phyloP scores from a whole-genome alignment of 179 eudicot species.

The Beta corolliflora region DNA sequence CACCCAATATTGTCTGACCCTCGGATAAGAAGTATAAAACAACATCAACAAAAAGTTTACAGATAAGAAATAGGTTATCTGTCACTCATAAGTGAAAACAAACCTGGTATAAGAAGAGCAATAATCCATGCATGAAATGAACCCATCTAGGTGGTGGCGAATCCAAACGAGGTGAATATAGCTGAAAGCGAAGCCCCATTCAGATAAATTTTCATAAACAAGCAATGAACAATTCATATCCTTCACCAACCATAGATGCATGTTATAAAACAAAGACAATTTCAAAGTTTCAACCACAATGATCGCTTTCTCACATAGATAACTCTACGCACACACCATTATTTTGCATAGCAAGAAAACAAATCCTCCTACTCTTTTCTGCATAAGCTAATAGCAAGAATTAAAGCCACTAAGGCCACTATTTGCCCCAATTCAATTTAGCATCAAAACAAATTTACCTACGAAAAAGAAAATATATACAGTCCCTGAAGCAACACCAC shows the following conservation, averaged over 20 bases:
- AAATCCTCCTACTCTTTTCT: not conserved
- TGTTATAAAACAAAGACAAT: not conserved
- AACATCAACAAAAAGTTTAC: not conserved
- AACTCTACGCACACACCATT: not conserved
- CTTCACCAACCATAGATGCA: not conserved
- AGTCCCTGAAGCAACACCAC: not conserved
- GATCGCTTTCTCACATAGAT: not conserved
- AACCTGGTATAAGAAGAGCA: slow-evolving; percentile 96
- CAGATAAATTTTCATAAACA: not conserved
- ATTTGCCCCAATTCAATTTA: not conserved
- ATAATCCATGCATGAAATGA: slow-evolving; percentile 85
- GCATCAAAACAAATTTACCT: not conserved
- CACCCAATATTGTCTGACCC: not conserved
- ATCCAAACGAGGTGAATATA: slow-evolving; percentile 93
- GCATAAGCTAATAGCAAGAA: not conserved
- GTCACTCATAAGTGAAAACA: slow-evolving; percentile 19
- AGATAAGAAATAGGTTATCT: not conserved
- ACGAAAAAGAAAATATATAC: not conserved
- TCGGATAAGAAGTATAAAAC: too few relatives aligned
- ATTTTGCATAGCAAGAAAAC: not conserved
- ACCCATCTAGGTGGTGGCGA: slow-evolving; percentile 99
- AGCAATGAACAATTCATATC: slow-evolving; percentile 6
- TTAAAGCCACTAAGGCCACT: not conserved
- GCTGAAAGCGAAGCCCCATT: slow-evolving; percentile 42
- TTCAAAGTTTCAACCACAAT: not conserved